These are phyloP conservation scores for Colletotrichum godetiae DNA, from an alignment of 2,329 filamentous ascomycete genomes.

Conservation along the genomic window DNA sequence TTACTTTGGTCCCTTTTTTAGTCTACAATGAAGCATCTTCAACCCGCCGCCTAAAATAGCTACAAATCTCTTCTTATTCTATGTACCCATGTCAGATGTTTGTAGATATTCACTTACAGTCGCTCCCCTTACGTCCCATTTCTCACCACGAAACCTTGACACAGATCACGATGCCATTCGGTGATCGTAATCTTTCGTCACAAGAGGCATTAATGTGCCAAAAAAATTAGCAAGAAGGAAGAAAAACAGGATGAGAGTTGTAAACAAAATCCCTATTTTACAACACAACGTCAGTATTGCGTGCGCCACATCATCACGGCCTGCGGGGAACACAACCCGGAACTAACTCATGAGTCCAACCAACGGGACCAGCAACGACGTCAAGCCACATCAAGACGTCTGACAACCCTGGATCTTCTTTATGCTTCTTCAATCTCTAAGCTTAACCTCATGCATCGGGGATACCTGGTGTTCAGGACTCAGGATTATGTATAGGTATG, in stretches of 20 bases:
- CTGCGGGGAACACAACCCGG: not conserved
- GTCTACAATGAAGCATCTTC: not conserved
- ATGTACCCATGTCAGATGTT: not conserved
- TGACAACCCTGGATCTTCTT: not conserved
- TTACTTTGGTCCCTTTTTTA: not conserved
- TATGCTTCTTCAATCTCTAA: not conserved
- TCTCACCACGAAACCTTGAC: not conserved
- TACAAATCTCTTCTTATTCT: not conserved
- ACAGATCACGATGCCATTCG: too few relatives aligned
- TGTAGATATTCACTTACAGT: not conserved
- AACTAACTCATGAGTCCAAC: too few relatives aligned
- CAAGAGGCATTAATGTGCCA: too few relatives aligned
- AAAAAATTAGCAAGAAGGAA: too few relatives aligned
- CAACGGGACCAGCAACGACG: not conserved
- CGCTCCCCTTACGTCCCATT: not conserved
- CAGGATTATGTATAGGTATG: not conserved
- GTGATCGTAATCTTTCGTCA: too few relatives aligned
- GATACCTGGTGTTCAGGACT: too few relatives aligned
- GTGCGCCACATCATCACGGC: constrained; percentile 7
- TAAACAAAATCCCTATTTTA: not conserved
- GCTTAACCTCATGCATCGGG: too few relatives aligned
- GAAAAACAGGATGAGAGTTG: not conserved
- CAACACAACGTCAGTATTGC: constrained; percentile 2
- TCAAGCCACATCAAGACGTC: constrained; percentile 9
- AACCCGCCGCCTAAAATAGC: not conserved